Base-by-base conservation (phyloP, 2,329 filamentous ascomycete genomes). In the Venturia aucupariae region DNA sequence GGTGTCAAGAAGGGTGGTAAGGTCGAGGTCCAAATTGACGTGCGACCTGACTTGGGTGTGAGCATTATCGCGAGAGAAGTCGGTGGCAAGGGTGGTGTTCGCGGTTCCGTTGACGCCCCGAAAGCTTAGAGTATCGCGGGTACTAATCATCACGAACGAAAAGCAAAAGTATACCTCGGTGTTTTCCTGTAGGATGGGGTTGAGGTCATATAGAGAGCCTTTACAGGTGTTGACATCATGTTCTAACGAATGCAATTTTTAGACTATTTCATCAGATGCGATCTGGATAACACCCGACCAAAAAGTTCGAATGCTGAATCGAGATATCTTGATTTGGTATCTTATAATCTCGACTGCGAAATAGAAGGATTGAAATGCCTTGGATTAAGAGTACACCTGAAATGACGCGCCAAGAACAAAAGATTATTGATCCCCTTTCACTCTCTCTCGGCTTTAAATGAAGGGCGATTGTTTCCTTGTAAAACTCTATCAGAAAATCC, bases 21-120 rank as follows among this genome's bases (percentile, higher is more conserved):
- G 82, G 86, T 99, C 69, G 94, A 99, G 82, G 87, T 97, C 64
- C 95, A 91, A 74, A 85, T 97, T 72, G 96, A 93, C 75, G 88
- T 97, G 68, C 84, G 83, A 64, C 87, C 85, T 32, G 92, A 97
- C 74, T 80, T 97, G 65, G 82, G 82, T 68, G 83, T 97, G 67
- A 90, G 89, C 61, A 82, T 96, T 69, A 90, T 92, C 51, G 87
- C 88, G 65, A 84, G 93, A 68, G 92, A 96, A 76, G 88, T 96
- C 60, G 92, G 93, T 68, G 89, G 86, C 66, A 93, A 96, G 81
- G 89, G 89, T 54, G 92, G 91, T 69, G 86, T 94, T 66, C 82
- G 91, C 70, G 90, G 90, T 60, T 75, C 72, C 63, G 73, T 84
- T 60, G 80, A 81, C 68, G 75, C 74, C 42, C 57, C 63, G n/a